Base-by-base conservation (phyloP, 2,329 filamentous ascomycete species). In the Dactylonectria estremocensis region DNA sequence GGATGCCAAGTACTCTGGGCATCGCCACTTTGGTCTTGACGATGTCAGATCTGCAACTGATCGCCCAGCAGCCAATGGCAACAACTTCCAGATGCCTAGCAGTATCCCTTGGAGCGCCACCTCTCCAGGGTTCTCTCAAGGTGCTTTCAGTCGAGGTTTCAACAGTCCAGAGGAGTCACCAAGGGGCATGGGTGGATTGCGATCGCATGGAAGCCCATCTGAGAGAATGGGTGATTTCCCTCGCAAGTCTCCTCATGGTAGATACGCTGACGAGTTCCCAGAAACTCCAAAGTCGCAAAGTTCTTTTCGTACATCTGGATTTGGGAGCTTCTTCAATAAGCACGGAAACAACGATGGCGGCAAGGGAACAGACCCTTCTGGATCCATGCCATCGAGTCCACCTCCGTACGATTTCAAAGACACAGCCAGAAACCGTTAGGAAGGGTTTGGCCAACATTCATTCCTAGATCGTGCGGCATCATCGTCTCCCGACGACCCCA, bases 381-480 rank as follows among this genome's bases (percentile, higher is more conserved):
- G 53, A 37, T 33, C 40, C 20, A 61, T 43, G 53, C 46, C 57
- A 37, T 69, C 66, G 16, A 67, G 45, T 61, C 64, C 58, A 48
- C 58, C 40, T 53, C 53, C 53, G 31, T 18, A 28, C 31, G 45
- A 24, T 28, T 70, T 64, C 53, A 61, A 69, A 61, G 72, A 74
- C 65, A 64, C 74, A 62, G 62, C 71, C 67, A 70, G 72, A 66
- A 71, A 73, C 66, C 68, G 67, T 58, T 78, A 76, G 73, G 72
- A 75, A 70, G 69, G 68, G 52, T 72, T 72, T 69, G 67, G 72
- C 62, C 61, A 67, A 69, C 67, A 58, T 64, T 67, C 64, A 62
- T 72, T 61, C 48, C 61, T 56, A 35, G 64, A 73, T 31, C 65
- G 66, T 33, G 64, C 67, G 49, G 40, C 46, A 22, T 68, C 64